Evolutionary conservation across 768 basidiomycete species (phyloP), one percentile per base, ranked within the genome.

Genomic region (Pulveroboletus sp.): DNA sequence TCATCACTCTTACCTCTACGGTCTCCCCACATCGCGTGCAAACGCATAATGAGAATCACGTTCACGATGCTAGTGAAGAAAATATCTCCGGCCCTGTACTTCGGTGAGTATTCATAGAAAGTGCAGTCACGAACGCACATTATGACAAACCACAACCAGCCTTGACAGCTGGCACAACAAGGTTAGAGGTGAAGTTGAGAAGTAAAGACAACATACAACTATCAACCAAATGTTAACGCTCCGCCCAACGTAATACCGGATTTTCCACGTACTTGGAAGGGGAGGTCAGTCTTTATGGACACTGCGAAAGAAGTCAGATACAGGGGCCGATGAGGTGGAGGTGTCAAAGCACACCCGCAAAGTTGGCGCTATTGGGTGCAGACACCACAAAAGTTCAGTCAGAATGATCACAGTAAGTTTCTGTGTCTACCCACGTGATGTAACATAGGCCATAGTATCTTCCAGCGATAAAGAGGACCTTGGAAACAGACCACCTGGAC

Each of bases 41-140:
- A 35, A 9, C 49, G 43, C 38, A 50, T 18, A 8, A 40, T 39
- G 17, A 50, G 49, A 39, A 50, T 46, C 8, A 39, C 14, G 18
- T 50, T 50, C 7, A 51, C 50, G 14, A 40, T 21, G 15, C 8
- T 51, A 8, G 44, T 46, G 44, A 40, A 51, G 21, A 51, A 46
- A 6, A 46, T 46, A 11, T 51, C 38, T 26, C 50, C 50, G 27
- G 17, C 44, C 44, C 50, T 51, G 35, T 8, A 5, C 11, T 8
- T 7, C 4, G 8, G 26, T 51, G 27, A 51, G 28, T 8, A 38
- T 17, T 2, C 32, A 21, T n/a, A 8, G 5, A 17, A 24, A 4
- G 14, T 21, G 27, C 26, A 2, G 10, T 18, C n/a, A 27, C 27
- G n/a, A 9, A 33, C 41, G 13, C 26, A 45, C 43, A 46, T 26